Evolutionary conservation across 2,329 filamentous ascomycete species (phyloP), one percentile per base, ranked within the genome.

Genomic region (Alternaria postmessia): DNA sequence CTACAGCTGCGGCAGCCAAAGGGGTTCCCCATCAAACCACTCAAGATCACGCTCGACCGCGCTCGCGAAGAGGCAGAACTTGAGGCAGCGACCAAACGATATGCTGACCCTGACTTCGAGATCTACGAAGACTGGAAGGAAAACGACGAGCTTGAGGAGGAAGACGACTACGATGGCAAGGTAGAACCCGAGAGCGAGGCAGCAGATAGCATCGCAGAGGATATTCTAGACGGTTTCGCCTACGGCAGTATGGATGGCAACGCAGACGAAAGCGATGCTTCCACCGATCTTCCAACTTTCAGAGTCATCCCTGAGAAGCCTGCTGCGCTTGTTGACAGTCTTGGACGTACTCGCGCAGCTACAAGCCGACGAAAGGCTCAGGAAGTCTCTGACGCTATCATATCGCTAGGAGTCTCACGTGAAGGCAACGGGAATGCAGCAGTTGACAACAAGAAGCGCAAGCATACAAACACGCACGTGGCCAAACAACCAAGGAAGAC

Each of bases 311-410:
- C 28, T 18, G 26, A 22, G 28, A 57, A 51, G 32, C 20, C 47
- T 39, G 12, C 18, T 46, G 53, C 41, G 4, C 12, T 32, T 16
- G 41, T 60, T 18, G 57, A 60, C 22, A 52, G 32, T 42, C 57
- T 26, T 16, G 57, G 57, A 51, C 57, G 52, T 18, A 60, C 57
- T 16, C 57, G 46, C 14, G 57, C 53, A 38, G 57, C 57, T 20
- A 41, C 57, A 22, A 51, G 14, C 30, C 46, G 53, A 16, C 57
- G 53, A 28, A 52, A 57, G 22, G 53, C 41, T 44, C 39, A 51
- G 16, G 34, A 39, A 36, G 14, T 12, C 4, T 44, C 38, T 26
- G 53, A 42, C 7, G 14, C 26, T 39, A 56, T 16, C 7, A 14
- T 14, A 20, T 14, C 18, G 38, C 36, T n/a, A 5, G 18, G 7